Conservation (phyloP, 2,329 filamentous ascomycete genomes). For the Epichloe sp. region DNA sequence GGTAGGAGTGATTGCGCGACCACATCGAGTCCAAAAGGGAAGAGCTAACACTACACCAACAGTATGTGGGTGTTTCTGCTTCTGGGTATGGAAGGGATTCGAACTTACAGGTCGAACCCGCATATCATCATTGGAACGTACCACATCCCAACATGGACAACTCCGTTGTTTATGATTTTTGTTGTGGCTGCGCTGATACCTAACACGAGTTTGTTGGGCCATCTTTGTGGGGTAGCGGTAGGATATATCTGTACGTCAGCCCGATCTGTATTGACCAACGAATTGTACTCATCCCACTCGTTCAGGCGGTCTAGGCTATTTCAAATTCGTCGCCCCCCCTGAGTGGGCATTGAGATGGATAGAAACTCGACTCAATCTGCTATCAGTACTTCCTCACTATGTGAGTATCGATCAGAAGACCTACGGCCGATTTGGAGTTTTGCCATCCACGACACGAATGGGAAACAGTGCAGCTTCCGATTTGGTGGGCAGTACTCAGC, state of each 20-base stretch:
- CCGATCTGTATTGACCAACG: neutral
- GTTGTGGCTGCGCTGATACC: slow-evolving; percentile 67
- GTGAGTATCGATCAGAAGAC: slow-evolving; percentile 94
- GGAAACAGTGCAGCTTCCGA: slow-evolving; percentile 38
- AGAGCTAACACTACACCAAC: slow-evolving; percentile 2
- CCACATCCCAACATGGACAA: slow-evolving; percentile 83
- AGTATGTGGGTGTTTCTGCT: slow-evolving; percentile 92
- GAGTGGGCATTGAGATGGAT: slow-evolving; percentile 81
- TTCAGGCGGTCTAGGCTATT: slow-evolving; percentile 69
- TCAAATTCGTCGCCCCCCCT: slow-evolving; percentile 79
- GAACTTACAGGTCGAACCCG: slow-evolving; percentile 71
- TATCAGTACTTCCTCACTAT: slow-evolving; percentile 77
- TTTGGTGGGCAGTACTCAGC: slow-evolving; percentile 48
- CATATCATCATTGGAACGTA: slow-evolving; percentile 50
- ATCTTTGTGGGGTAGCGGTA: slow-evolving; percentile 68
- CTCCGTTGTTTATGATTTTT: slow-evolving; percentile 65
- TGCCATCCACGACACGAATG: slow-evolving; percentile 45
- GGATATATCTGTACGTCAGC: slow-evolving; percentile 67
- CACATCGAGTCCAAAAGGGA: neutral
- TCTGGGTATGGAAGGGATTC: slow-evolving; percentile 71
- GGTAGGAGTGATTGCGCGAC: slow-evolving; percentile 35
- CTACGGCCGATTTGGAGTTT: slow-evolving; percentile 79
- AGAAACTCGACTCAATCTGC: slow-evolving; percentile 74
- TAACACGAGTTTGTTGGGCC: slow-evolving; percentile 71
- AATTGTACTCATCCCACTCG: neutral